phyloP scores from a whole-genome alignment of 2,329 filamentous ascomycete genomes.

The Aspergillus novofumigatus region DNA sequence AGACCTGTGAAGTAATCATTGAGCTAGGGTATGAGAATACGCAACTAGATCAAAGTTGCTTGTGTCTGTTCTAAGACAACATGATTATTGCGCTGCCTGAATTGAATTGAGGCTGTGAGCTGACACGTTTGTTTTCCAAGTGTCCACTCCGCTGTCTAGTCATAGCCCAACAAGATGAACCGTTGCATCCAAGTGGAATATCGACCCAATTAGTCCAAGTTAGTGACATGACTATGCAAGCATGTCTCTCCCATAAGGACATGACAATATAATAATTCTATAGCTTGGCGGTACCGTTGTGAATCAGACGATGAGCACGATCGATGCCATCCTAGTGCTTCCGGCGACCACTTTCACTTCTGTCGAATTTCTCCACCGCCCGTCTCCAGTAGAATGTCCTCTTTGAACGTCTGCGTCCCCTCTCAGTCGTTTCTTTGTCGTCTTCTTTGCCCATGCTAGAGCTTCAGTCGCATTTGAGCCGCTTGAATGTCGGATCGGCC shows the following conservation, averaged over 20 bases:
- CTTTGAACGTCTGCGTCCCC: constrained; percentile 1
- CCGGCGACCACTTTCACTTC: background rate
- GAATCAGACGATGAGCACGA: background rate
- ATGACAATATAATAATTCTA: background rate
- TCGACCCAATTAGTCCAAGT: background rate
- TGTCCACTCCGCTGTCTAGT: no score
- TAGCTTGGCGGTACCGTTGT: background rate
- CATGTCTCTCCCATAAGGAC: background rate
- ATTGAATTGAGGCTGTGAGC: background rate
- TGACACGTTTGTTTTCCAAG: no score
- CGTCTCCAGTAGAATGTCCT: constrained; percentile 15
- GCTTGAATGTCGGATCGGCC: constrained; percentile 20
- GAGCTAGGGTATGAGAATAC: background rate
- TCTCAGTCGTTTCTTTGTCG: constrained; percentile 2
- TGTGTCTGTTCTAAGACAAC: background rate
- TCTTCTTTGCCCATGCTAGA: constrained; percentile 27
- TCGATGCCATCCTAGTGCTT: background rate
- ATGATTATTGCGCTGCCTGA: background rate
- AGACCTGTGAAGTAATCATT: no score
- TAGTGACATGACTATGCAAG: background rate
- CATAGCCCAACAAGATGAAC: background rate
- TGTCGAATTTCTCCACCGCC: background rate
- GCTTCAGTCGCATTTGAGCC: constrained; percentile 18
- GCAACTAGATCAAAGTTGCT: background rate
- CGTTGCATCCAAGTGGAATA: constrained; percentile 7